Evolutionary conservation across 306 rosid genomes (phyloP), one percentile per base, ranked within the genome.

Genomic region (Fagus sylvatica): DNA sequence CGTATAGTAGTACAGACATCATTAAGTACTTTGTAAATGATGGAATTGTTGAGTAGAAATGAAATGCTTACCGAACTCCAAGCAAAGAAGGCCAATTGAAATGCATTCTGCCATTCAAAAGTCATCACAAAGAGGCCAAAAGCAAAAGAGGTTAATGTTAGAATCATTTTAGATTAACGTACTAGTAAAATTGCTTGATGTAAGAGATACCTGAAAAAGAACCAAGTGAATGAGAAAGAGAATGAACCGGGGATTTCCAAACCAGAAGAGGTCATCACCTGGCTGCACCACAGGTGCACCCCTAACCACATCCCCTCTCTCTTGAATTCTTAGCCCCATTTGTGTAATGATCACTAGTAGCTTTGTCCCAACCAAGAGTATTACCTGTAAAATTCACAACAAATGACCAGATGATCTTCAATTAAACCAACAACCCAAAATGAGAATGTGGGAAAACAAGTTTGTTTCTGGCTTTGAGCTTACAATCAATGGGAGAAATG

Each of bases 231-330:
- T 74, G 77, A 89, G 70, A 56, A 71, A 88, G 76, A 94, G 97
- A 59, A 90, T 79, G 73, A 92, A 77, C 2, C 73, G 66, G 0
- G 98, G 98, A 6, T 57, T 60, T 9, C 89, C 89, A 64, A 94
- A 94, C 98, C 98, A 94, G 66, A 94, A 94, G 43, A 88, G 85
- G 1, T 92, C 85, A 51, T 94, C 97, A 4, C 91, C 83, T 17
- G 93, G 91, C 74, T 92, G 83, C 76, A 92, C 97, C 57, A 87
- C 53, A 2, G 96, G 98, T 55, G 85, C 88, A 46, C 98, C 98
- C 83, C 72, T 88, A 12, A 94, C 87, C 61, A 94, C 89, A 61
- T 76, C 92, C 0, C 97, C 97, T 72, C 88, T 85, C 16, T 90
- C 97, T 67, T 79, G 87, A 74, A 89, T 89, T 43, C 83, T 83